A percentile compares a stretch with the other conserved stretches of the same genome.
Conservation (phyloP, 164 flowering plant genomes). For the Echeveria elegans region DNA sequence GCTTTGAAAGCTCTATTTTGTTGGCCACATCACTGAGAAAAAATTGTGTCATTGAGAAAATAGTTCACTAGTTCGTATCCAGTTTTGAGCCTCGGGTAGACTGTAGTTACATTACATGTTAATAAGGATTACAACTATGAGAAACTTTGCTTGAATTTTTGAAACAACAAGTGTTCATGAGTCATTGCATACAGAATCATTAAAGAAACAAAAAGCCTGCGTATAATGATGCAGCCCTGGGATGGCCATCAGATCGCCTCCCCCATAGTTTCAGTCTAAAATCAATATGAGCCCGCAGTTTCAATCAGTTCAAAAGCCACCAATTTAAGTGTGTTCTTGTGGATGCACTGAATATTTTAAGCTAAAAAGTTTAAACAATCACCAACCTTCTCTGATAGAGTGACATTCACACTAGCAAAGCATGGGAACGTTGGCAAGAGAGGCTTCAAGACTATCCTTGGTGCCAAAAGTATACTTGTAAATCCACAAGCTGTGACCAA, state of each 20-base stretch:
- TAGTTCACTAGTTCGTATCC: no score
- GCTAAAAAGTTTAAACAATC: no score
- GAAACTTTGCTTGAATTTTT: no score
- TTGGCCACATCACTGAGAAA: no score
- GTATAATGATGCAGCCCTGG: conserved; percentile 67
- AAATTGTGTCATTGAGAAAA: no score
- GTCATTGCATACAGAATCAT: not conserved
- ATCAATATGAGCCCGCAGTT: conserved; percentile 71
- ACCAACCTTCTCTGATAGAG: conserved; percentile 74
- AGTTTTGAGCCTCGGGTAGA: no score
- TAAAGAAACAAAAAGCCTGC: conserved; percentile 44
- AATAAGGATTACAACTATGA: no score
- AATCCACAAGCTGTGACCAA: conserved; percentile 61
- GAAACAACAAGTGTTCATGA: not conserved
- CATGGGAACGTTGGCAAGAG: conserved; percentile 92
- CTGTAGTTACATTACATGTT: no score
- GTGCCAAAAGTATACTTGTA: conserved; percentile 58
- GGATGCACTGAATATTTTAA: not conserved
- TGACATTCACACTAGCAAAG: conserved; percentile 50
- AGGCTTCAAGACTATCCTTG: conserved; percentile 68
- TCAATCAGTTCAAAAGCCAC: not conserved
- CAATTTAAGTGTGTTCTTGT: not conserved
- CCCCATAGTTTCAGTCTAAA: conserved; percentile 67
- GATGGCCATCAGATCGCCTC: conserved; percentile 88
- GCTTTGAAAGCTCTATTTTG: not conserved